phyloP scores from a whole-genome alignment of 306 rosid species.

The Lagenaria siceraria region DNA sequence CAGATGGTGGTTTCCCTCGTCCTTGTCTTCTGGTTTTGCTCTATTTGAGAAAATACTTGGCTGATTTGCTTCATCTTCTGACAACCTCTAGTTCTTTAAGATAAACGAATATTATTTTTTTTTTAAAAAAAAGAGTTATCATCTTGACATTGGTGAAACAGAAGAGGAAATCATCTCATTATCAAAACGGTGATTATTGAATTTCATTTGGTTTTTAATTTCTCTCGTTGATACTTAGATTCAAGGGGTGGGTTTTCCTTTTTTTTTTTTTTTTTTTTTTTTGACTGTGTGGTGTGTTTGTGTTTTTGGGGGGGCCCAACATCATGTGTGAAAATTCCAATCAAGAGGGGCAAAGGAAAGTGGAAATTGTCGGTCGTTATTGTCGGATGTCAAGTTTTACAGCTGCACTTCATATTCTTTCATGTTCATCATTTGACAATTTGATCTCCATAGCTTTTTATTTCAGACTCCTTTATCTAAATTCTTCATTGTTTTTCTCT shows the following conservation, averaged over 20 bases:
- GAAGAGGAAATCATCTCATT: not conserved
- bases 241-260: conserved; percentile 19
- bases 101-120: not conserved
- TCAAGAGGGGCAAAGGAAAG: conserved; percentile 24
- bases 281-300: not conserved
- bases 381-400: conserved; percentile 24
- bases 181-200: not conserved
- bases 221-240: conserved; percentile 3
- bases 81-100: not conserved
- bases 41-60: not conserved
- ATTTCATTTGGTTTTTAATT: not conserved
- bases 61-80: not conserved
- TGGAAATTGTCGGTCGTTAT: conserved; percentile 37
- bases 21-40: not conserved
- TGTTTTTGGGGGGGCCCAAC: conserved; percentile 22
- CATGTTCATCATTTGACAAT: conserved; percentile 20
- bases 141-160: not conserved
- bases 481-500: not conserved
- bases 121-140: not conserved
- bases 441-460: conserved; percentile 11
- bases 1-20: not conserved
- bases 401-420: conserved; percentile 18
- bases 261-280: not conserved
- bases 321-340: conserved; percentile 44
- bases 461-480: not conserved